Evolutionary conservation across 108 stramenopile genomes (phyloP).

Genomic region (Aurantiochytrium sp.): DNA sequence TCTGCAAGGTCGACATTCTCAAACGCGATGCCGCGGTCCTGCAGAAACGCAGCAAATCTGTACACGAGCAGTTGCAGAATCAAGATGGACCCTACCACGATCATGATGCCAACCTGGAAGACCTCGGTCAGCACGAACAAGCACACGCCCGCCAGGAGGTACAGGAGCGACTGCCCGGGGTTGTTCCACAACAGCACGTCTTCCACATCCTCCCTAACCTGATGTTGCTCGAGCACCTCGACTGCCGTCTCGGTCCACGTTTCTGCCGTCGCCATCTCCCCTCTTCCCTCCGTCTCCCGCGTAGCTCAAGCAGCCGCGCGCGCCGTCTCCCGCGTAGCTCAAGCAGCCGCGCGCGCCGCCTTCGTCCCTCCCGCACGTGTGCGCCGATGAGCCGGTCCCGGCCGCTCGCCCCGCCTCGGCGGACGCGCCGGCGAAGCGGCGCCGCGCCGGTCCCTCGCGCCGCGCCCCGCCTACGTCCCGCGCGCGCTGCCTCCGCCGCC

Average conservation of each 20-base stretch:
- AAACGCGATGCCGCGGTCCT: background rate
- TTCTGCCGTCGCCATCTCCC: background rate
- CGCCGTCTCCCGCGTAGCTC: no score
- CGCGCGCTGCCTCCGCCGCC: no score
- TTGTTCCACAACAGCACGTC: background rate
- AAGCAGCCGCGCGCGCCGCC: no score
- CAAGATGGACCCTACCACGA: background rate
- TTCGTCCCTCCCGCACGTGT: no score
- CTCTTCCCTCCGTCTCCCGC: no score
- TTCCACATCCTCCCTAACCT: background rate
- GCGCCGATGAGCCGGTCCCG: no score
- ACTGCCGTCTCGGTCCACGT: background rate
- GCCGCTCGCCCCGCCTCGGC: no score
- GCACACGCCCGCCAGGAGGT: background rate
- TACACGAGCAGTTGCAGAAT: background rate
- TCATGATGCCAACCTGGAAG: constrained; percentile 2
- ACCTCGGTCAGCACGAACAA: background rate
- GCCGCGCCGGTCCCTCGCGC: no score
- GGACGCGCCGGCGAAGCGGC: no score
- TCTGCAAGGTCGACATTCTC: background rate
- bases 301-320: no score
- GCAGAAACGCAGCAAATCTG: background rate
- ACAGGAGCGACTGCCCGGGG: background rate
- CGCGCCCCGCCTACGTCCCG: no score
- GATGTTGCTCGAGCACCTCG: background rate